These are phyloP conservation scores for Pichia exigua DNA, from an alignment of 805 yeast species.

Conservation along the genomic window DNA sequence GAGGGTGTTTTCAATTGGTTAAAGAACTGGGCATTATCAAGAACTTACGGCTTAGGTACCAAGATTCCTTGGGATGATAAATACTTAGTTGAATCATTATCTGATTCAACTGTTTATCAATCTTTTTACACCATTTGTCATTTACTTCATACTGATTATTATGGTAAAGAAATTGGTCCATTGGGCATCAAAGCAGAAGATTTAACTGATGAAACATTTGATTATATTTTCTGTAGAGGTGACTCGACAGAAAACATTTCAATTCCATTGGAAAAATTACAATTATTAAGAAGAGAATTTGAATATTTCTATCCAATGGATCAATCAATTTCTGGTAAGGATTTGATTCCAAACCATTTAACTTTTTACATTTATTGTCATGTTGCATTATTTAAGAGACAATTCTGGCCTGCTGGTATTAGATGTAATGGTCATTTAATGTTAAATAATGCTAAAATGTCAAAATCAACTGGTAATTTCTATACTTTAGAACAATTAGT, in stretches of 20 bases:
- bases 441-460: constrained; percentile 95
- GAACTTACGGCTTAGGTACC: constrained; percentile 94
- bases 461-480: constrained; percentile 96
- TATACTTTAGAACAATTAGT: constrained; percentile 81
- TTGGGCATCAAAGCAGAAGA: constrained; percentile 71
- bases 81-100: constrained; percentile 86
- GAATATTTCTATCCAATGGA: constrained; percentile 96
- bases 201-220: constrained; percentile 90
- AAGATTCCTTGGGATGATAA: constrained; percentile 94
- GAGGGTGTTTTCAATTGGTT: constrained; percentile 95
- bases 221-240: constrained; percentile 69
- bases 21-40: constrained; percentile 96
- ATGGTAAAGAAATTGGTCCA: constrained; percentile 70
- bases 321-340: constrained; percentile 88
- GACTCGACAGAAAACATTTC: constrained; percentile 43
- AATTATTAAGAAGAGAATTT: constrained; percentile 81
- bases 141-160: constrained; percentile 76
- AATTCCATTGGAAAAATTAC: constrained; percentile 61
- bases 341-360: constrained; percentile 93
- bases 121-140: constrained; percentile 89
- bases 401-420: constrained; percentile 89
- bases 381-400: constrained; percentile 85
- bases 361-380: constrained; percentile 92
- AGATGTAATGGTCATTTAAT: constrained; percentile 93
- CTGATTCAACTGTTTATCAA: constrained; percentile 95